Conservation (phyloP, 495 filamentous ascomycete species). For the Apiosordaria backusii region DNA sequence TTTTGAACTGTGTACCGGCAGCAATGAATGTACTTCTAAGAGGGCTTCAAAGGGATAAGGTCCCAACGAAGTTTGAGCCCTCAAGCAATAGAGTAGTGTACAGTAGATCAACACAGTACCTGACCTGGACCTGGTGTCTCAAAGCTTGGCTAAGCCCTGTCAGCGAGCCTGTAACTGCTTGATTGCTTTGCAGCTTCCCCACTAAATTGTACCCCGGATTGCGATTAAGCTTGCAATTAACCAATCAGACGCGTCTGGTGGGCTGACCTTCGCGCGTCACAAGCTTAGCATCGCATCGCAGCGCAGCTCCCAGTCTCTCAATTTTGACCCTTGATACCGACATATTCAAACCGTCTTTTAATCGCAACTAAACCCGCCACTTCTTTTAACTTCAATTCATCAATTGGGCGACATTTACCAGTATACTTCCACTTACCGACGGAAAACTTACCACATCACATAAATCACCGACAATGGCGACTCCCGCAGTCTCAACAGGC, state of each 20-base stretch:
- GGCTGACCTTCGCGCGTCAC: slow-evolving; percentile 28
- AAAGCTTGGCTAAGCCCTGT: neutral
- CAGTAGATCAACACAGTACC: neutral
- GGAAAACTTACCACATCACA: neutral
- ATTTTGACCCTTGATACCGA: neutral
- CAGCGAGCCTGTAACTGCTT: neutral
- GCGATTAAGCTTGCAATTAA: slow-evolving; percentile 4
- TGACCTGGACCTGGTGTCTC: neutral
- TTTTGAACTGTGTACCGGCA: neutral
- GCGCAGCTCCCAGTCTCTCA: neutral
- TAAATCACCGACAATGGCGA: slow-evolving; percentile 21
- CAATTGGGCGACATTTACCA: neutral
- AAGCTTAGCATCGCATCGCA: slow-evolving; percentile 15
- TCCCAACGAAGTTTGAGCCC: neutral
- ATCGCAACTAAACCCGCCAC: neutral
- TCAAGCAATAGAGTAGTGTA: neutral
- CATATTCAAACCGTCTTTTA: neutral
- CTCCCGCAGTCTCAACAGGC: slow-evolving; percentile 27
- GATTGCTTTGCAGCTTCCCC: neutral
- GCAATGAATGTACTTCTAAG: neutral
- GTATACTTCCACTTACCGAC: neutral
- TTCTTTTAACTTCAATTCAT: neutral
- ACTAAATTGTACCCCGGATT: slow-evolving; percentile 2
- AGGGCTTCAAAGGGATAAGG: neutral
- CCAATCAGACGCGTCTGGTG: slow-evolving; percentile 33